phyloP scores from a whole-genome alignment of 169 alveolate genomes.

The Babesia ovata region DNA sequence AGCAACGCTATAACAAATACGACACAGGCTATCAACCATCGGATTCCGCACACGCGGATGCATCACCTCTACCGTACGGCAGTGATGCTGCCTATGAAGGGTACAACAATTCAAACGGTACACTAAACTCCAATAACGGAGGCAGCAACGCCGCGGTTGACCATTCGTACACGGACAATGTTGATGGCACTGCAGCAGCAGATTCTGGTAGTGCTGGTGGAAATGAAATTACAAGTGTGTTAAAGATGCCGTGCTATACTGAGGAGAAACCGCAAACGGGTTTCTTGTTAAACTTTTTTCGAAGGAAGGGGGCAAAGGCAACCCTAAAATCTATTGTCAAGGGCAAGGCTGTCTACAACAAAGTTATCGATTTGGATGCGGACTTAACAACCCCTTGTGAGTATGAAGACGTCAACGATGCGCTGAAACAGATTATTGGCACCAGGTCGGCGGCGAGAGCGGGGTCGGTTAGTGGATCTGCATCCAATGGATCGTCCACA shows the following conservation, averaged over 20 bases:
- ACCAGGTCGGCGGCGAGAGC: constrained; percentile 8
- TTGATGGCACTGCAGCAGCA: background rate
- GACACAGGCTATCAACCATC: constrained; percentile 1
- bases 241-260: constrained; percentile 5
- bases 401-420: constrained; percentile 29
- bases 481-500: constrained; percentile 9
- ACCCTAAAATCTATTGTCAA: constrained; percentile 27
- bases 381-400: constrained; percentile 10
- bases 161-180: background rate
- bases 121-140: background rate
- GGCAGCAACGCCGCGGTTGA: background rate
- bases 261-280: constrained; percentile 28
- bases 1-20: background rate
- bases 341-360: constrained; percentile 41
- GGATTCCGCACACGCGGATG: background rate
- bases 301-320: constrained; percentile 37
- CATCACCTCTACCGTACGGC: background rate
- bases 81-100: background rate
- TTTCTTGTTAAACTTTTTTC: constrained; percentile 29
- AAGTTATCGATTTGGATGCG: constrained; percentile 36
- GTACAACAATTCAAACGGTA: background rate
- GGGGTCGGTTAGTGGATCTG: constrained; percentile 13
- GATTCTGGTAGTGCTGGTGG: background rate
- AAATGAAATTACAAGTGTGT: background rate
- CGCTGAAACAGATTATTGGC: background rate